These are phyloP conservation scores for Pseudogymnoascus sp. DNA, from an alignment of 2,329 filamentous ascomycete genomes.

Conservation along the genomic window DNA sequence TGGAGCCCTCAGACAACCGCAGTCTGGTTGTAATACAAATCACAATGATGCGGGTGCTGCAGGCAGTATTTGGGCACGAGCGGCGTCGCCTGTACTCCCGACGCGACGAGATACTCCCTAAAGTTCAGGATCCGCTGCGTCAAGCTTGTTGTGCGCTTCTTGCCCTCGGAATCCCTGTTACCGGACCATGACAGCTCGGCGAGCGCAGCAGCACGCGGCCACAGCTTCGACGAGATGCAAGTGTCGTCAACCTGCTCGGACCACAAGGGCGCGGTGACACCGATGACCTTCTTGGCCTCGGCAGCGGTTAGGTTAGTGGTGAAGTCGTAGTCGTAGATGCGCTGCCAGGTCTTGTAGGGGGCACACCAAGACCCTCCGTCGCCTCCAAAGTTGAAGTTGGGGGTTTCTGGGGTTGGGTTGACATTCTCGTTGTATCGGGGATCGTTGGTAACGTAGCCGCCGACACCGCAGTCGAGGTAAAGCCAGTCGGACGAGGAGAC, in stretches of 20 bases:
- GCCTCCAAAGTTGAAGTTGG: conserved; percentile 42
- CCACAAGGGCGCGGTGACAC: conserved; percentile 77
- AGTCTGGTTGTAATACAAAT: conserved; percentile 44
- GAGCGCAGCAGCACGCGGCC: conserved; percentile 65
- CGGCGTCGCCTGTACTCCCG: conserved; percentile 40
- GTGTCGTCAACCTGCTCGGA: conserved; percentile 63
- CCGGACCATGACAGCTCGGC: conserved; percentile 75
- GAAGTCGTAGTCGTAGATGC: conserved; percentile 73
- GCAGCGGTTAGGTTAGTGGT: conserved; percentile 51
- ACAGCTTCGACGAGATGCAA: conserved; percentile 65
- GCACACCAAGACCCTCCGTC: conserved; percentile 73
- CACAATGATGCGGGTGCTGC: conserved; percentile 49
- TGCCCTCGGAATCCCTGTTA: conserved; percentile 50
- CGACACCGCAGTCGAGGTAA: conserved; percentile 75
- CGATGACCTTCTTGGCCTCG: conserved; percentile 58
- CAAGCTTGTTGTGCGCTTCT: conserved; percentile 53
- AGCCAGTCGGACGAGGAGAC: conserved; percentile 68
- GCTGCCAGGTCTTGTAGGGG: conserved; percentile 71
- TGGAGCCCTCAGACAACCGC: conserved; percentile 14
- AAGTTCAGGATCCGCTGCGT: conserved; percentile 51
- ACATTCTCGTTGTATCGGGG: conserved; percentile 44
- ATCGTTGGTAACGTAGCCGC: conserved; percentile 61
- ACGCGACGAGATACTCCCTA: conserved; percentile 48
- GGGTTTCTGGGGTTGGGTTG: conserved; percentile 53
- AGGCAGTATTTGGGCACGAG: conserved; percentile 50